Percentiles rank a stretch among this genome's conserved stretches.
These are phyloP conservation scores for Bipolaris victoriae DNA, from an alignment of 2,329 filamentous ascomycete genomes.

Conservation along the genomic window DNA sequence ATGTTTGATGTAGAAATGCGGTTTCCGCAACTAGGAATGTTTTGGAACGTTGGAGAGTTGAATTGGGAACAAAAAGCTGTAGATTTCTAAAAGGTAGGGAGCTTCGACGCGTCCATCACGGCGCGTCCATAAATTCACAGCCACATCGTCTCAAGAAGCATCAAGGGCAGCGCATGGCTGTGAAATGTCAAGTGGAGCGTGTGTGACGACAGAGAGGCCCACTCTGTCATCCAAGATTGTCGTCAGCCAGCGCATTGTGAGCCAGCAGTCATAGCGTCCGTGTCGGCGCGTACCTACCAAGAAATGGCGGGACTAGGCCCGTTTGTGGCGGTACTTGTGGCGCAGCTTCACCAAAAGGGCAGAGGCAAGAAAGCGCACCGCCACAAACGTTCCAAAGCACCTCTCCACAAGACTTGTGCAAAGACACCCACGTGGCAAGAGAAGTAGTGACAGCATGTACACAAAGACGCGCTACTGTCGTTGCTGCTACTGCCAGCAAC, in stretches of 20 bases:
- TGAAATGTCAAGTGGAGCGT: neutral
- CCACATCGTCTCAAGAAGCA: slow-evolving; percentile 5
- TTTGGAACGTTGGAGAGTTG: neutral
- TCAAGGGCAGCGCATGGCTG: neutral
- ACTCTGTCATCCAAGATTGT: neutral
- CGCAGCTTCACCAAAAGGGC: neutral
- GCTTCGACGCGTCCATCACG: neutral
- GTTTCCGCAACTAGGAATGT: neutral
- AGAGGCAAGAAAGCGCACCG: too few relatives aligned
- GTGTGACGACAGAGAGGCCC: neutral
- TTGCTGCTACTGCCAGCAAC: slow-evolving; percentile 8
- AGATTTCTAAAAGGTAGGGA: neutral
- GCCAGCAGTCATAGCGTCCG: slow-evolving; percentile 15
- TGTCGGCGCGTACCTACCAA: slow-evolving; percentile 24
- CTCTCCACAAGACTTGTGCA: too few relatives aligned
- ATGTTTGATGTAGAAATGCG: slow-evolving; percentile 18
- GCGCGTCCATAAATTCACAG: slow-evolving; percentile 5
- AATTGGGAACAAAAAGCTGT: neutral
- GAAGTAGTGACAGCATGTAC: neutral
- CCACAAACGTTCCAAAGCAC: too few relatives aligned
- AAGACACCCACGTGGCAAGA: too few relatives aligned
- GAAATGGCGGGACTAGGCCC: slow-evolving; percentile 27
- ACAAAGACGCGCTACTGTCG: neutral
- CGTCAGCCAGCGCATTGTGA: slow-evolving; percentile 20
- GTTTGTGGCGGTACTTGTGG: slow-evolving; percentile 25